Evolutionary conservation across 1,139 yeast species (phyloP), one percentile per base, ranked within the genome.

Genomic region (Blastobotrys apis): DNA sequence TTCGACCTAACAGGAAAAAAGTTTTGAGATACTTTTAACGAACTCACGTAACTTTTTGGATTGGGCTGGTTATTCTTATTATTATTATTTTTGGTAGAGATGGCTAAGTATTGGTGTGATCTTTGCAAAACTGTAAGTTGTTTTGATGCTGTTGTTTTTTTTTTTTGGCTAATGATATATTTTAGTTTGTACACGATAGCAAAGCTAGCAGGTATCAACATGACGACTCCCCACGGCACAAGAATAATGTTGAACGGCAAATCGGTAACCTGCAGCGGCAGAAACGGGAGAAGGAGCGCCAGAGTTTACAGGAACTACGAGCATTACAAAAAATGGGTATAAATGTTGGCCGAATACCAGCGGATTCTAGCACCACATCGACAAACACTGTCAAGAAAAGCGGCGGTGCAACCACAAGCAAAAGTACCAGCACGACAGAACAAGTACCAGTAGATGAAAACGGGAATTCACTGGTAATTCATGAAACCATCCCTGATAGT

Each of bases 71-170:
- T n/a, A n/a, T n/a, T n/a, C n/a, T n/a, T n/a, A n/a, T n/a, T n/a
- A n/a, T n/a, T n/a, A n/a, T n/a, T n/a, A n/a, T n/a, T n/a, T n/a
- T n/a, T n/a, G 9, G n/a, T n/a, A n/a, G n/a, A n/a, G 19, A 69
- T 68, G 73, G 66, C 64, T 5, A 65, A 64, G 42, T 68, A 62
- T 47, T 73, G 75, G 75, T 72, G 76, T 47, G 68, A 68, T 44
- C 58, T 63, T 3, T 72, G 76, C 50, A 58, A 64, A 36, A 54
- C 59, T 4, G 74, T 71, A 54, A 48, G 74, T 62, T 26, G 9
- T n/a, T 3, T n/a, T 20, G 1, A 20, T n/a, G 16, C 26, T 20
- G n/a, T n/a, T n/a, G n/a, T n/a, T n/a, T n/a, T n/a, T 12, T 12
- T 6, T 21, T 20, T 13, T 12, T 25, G 8, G 8, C 27, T 25